These are phyloP conservation scores for Kurtzmaniella cleridarum DNA, from an alignment of 805 yeast genomes.

Conservation along the genomic window DNA sequence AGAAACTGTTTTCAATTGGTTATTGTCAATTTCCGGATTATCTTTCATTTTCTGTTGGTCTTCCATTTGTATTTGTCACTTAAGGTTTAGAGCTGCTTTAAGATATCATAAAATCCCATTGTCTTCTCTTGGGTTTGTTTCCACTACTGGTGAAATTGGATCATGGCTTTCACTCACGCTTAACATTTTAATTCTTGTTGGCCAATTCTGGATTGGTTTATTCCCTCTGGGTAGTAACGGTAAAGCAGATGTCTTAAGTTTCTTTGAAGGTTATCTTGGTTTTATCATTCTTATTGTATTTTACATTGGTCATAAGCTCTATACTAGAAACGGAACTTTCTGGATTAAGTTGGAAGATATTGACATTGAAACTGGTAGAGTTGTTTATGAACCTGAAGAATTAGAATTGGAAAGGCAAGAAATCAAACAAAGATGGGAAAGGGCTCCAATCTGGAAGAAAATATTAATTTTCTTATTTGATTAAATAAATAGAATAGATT, in stretches of 20 bases:
- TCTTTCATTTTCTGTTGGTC: conserved; percentile 22
- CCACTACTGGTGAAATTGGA: conserved; percentile 37
- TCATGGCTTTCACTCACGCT: conserved; percentile 17
- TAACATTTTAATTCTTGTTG: conserved; percentile 17
- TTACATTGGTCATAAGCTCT: conserved; percentile 43
- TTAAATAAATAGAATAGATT: not conserved
- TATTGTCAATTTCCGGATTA: conserved; percentile 24
- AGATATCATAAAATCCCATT: conserved; percentile 16
- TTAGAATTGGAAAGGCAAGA: not conserved
- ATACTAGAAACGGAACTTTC: conserved; percentile 15
- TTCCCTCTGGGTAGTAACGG: conserved; percentile 31
- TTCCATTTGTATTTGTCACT: conserved; percentile 20
- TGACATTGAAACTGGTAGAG: conserved; percentile 53
- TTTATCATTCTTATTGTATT: conserved; percentile 32
- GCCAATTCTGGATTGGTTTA: conserved; percentile 25
- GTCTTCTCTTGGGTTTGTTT: conserved; percentile 18
- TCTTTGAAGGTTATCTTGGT: conserved; percentile 50
- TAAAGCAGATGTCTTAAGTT: conserved; percentile 36
- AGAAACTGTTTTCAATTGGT: conserved; percentile 24
- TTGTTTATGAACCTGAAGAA: conserved; percentile 41
- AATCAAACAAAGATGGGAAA: not conserved
- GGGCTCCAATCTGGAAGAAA: conserved; percentile 1
- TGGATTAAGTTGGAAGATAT: conserved; percentile 37
- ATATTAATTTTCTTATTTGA: not conserved
- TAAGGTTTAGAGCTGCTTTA: conserved; percentile 26